Evolutionary conservation across 108 stramenopile genomes (phyloP), one percentile per base, ranked within the genome.

Genomic region (Fragilariopsis cylindrus): DNA sequence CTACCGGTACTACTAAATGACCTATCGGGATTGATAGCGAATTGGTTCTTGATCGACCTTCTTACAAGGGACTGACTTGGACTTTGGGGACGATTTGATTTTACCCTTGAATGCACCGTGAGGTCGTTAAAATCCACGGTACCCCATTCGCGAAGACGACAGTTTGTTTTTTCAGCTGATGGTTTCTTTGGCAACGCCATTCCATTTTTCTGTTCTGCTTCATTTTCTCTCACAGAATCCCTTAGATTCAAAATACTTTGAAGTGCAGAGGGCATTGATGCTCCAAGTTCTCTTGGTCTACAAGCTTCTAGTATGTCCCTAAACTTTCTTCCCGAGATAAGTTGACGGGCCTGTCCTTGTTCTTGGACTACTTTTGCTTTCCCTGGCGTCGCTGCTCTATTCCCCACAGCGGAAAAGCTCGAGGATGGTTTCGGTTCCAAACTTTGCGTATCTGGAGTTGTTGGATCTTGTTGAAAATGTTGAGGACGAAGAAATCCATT

Each of bases 221-320:
- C 44, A 8, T 75, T 48, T 39, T 71, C 69, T 44, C 60, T 50
- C 18, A 67, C 81, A 41, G 49, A 42, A 16, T 78, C 49, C 43
- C 73, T 73, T 49, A 83, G 52, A 12, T 76, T 66, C 40, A 85
- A 48, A 16, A 88, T 53, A 19, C 65, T 60, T 48, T 50, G 15
- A 3, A 88, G 68, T 4, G 84, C 19, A 15, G 84, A 78, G 6
- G 88, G 84, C 70, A 85, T 43, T 6, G 44, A 16, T 41, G 57
- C 58, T 18, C 78, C 78, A 48, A 80, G 74, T 43, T 74, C 71
- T 63, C 89, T 68, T 41, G 94, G 94, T 48, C 92, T 71, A 54
- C 94, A 92, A 8, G 94, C 94, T 70, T 92, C 90, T 41, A 95
- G 71, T 74, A 95, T 92, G 65, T 95, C 91, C 65, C 83, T 74